A percentile compares a stretch with the other conserved stretches of the same genome.
phyloP scores from a whole-genome alignment of 2,329 filamentous ascomycete species.

The Hirsutella thompsonii region DNA sequence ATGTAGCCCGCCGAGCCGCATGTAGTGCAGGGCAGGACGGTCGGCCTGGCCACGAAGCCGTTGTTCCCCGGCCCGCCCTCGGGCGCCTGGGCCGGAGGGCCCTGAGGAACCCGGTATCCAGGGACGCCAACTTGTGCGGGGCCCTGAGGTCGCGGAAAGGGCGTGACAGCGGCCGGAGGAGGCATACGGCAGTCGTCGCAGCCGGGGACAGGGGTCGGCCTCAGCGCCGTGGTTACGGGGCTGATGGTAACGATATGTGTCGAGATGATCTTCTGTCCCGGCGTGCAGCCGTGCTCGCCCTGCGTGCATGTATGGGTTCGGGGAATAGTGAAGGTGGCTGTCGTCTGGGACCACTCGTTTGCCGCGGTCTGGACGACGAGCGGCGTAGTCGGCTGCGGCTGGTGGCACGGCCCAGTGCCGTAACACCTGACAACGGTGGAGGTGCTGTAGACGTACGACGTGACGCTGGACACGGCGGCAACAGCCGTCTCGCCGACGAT shows the following conservation, averaged over 20 bases:
- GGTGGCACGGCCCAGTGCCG: conserved; percentile 24
- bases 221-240: conserved; percentile 11
- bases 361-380: conserved; percentile 11
- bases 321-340: conserved; percentile 15
- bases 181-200: conserved; percentile 7
- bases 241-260: conserved; percentile 11
- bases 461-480: too few species aligned
- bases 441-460: conserved; percentile 22
- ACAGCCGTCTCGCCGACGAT: conserved; percentile 13
- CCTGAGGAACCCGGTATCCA: background rate
- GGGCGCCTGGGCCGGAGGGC: background rate
- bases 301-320: conserved; percentile 14
- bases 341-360: conserved; percentile 11
- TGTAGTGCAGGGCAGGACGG: conserved; percentile 4
- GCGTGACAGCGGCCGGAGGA: conserved; percentile 4
- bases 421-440: conserved; percentile 45
- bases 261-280: conserved; percentile 12
- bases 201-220: conserved; percentile 11
- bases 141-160: background rate
- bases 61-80: background rate
- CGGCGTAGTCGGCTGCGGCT: conserved; percentile 11
- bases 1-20: conserved; percentile 3
- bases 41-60: conserved; percentile 4
- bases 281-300: conserved; percentile 13
- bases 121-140: background rate